Percentiles rank a stretch among this genome's conserved stretches.
These are phyloP conservation scores for Rhodomyrtus psidioides DNA, from an alignment of 441 rosid genomes.

Conservation along the genomic window DNA sequence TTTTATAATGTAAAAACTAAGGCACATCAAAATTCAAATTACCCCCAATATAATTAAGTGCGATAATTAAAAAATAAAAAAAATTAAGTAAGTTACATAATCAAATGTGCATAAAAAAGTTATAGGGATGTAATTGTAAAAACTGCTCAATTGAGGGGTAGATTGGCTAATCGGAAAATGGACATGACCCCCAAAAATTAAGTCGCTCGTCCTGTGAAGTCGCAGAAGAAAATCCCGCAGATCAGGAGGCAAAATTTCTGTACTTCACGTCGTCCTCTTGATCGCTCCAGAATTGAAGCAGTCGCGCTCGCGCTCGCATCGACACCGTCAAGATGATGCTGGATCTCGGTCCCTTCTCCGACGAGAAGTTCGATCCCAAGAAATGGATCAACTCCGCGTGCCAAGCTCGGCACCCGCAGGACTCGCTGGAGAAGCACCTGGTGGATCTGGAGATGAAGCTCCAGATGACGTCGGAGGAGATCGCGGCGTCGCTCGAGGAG, in stretches of 20 bases:
- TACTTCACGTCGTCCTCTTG: background rate
- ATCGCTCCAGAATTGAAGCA: background rate
- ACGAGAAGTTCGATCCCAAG: slow-evolving; percentile 93
- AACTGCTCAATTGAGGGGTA: background rate
- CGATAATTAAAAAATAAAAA: background rate
- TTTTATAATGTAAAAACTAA: background rate
- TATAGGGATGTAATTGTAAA: background rate
- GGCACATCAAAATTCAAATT: background rate
- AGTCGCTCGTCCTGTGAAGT: background rate
- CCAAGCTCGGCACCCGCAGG: slow-evolving; percentile 79
- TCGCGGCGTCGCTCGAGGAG: slow-evolving; percentile 88
- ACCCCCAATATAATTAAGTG: background rate
- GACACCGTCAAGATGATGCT: slow-evolving; percentile 38
- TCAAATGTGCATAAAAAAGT: background rate
- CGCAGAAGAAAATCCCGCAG: background rate
- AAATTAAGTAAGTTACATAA: background rate
- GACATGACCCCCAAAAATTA: background rate
- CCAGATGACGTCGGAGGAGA: slow-evolving; percentile 97
- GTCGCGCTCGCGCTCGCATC: background rate
- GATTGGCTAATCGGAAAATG: background rate
- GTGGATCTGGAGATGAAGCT: slow-evolving; percentile 99
- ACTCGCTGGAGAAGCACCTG: slow-evolving; percentile 78
- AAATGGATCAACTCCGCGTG: slow-evolving; percentile 89
- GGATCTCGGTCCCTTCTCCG: slow-evolving; percentile 94
- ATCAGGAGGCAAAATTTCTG: background rate